Percentiles rank a stretch among this genome's conserved stretches.
Conservation (phyloP, 805 yeast species). For the Isabelozyma pseudorhagii region DNA sequence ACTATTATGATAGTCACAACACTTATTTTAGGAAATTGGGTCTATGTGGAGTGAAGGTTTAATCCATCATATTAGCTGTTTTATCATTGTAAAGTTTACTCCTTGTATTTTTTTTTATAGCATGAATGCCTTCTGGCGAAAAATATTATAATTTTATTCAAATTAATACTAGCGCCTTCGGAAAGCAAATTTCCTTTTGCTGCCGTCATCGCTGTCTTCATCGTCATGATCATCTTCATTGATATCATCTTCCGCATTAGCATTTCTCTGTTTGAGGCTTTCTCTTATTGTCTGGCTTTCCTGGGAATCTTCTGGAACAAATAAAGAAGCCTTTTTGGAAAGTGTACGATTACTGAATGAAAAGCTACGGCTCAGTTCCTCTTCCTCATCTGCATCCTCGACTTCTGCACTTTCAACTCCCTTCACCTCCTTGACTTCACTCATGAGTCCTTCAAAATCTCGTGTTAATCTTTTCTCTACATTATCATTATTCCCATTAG, state of each 20-base stretch:
- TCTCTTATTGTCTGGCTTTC: neutral
- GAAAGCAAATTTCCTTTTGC: slow-evolving; percentile 32
- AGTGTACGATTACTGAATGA: neutral
- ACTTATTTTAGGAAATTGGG: slow-evolving; percentile 39
- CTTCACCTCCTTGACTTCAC: slow-evolving; percentile 6
- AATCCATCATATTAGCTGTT: neutral
- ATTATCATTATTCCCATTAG: neutral
- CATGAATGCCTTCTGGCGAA: slow-evolving; percentile 7
- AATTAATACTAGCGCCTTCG: slow-evolving; percentile 27
- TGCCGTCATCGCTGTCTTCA: slow-evolving; percentile 29
- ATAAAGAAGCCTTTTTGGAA: neutral
- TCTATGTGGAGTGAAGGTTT: slow-evolving; percentile 19
- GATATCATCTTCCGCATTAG: neutral
- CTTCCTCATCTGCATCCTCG: neutral
- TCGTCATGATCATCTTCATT: slow-evolving; percentile 14
- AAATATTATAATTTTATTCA: slow-evolving; percentile 31
- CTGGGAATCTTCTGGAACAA: slow-evolving; percentile 7
- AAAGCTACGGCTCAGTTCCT: neutral
- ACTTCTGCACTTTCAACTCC: neutral
- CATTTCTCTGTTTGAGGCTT: neutral
- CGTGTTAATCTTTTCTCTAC: slow-evolving; percentile 6
- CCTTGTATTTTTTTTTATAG: neutral
- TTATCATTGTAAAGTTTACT: neutral
- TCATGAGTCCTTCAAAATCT: slow-evolving; percentile 15
- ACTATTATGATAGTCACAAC: slow-evolving; percentile 30